Conservation (phyloP, 306 rosid species). For the Arachis stenosperma region DNA sequence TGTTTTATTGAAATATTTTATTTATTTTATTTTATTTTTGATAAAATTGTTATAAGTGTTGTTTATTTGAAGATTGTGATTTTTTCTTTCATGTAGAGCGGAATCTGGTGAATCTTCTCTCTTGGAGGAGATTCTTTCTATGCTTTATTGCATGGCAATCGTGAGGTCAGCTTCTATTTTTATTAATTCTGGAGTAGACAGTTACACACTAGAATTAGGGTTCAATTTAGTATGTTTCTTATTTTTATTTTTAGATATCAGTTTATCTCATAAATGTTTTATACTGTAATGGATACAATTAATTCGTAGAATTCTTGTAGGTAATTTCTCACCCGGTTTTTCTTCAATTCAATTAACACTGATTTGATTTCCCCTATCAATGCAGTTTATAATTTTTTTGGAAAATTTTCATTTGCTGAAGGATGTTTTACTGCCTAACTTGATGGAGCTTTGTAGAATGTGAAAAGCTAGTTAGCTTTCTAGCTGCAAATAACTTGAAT, state of each 20-base stretch:
- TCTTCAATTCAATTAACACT: too few species aligned
- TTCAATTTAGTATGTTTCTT: background rate
- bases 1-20: too few species aligned
- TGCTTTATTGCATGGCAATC: conserved; percentile 81
- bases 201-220: background rate
- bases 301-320: background rate
- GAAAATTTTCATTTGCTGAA: too few species aligned
- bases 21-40: too few species aligned
- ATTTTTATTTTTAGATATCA: background rate
- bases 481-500: too few species aligned
- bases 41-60: background rate
- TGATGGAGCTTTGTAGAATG: too few species aligned
- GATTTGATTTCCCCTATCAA: too few species aligned
- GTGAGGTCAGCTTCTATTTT: conserved; percentile 59
- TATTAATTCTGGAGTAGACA: background rate
- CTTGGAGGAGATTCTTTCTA: conserved; percentile 74
- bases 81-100: conserved; percentile 29
- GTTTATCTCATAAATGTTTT: background rate
- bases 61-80: background rate
- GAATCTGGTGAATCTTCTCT: conserved; percentile 45
- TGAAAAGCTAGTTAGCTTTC: too few species aligned
- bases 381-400: too few species aligned
- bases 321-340: too few species aligned
- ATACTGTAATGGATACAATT: background rate
- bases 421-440: too few species aligned